A percentile compares a stretch with the other conserved stretches of the same genome.
Evolutionary conservation across 176 grass and related monocot genomes (phyloP).

Genomic region (Oropetium thomaeum): DNA sequence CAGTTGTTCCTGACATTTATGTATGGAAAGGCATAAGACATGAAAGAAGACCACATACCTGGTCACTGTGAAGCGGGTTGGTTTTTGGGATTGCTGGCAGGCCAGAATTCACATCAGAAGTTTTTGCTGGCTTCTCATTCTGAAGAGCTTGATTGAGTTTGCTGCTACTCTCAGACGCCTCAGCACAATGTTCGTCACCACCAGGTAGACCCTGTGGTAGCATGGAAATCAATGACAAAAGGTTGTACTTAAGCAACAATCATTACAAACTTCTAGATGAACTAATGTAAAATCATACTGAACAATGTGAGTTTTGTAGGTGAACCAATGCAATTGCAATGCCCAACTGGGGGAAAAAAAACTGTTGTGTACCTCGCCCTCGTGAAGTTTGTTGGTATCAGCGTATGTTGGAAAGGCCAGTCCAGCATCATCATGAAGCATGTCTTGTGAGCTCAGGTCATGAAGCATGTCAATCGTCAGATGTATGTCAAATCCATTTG

Average conservation of each 20-base stretch:
- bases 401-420: neutral
- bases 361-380: neutral
- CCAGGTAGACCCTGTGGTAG: constrained; percentile 16
- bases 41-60: neutral
- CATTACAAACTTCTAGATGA: neutral
- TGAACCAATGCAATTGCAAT: neutral
- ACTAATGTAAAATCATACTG: neutral
- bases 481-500: constrained; percentile 37
- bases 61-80: constrained; percentile 9
- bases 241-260: neutral
- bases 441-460: constrained; percentile 27
- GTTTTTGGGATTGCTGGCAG: neutral
- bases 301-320: neutral
- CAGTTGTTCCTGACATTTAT: neutral
- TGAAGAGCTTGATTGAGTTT: neutral
- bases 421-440: constrained; percentile 24
- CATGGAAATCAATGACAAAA: neutral
- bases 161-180: constrained; percentile 12
- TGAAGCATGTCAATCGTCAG: constrained; percentile 30
- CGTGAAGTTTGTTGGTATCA: neutral
- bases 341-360: neutral
- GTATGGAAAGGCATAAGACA: neutral
- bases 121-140: constrained; percentile 13
- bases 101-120: constrained; percentile 16
- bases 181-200: neutral